These are phyloP conservation scores for Mercurialis annua DNA, from an alignment of 345 rosid genomes.

Conservation along the genomic window DNA sequence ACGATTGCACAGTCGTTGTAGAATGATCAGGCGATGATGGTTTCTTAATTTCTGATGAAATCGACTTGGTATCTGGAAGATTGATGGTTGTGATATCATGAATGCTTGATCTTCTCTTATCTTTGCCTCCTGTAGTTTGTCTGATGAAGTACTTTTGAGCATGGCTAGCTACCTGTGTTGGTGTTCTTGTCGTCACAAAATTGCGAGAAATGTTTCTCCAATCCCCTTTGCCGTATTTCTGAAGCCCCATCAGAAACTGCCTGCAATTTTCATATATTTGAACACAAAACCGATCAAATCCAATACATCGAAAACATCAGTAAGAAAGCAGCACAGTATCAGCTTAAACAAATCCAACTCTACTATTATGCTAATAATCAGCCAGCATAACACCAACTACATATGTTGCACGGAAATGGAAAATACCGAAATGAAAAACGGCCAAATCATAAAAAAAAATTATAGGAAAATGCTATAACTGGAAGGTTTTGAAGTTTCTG, in stretches of 20 bases:
- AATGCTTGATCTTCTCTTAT: constrained; percentile 94
- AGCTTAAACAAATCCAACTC: no score
- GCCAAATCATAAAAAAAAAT: no score
- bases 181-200: constrained; percentile 81
- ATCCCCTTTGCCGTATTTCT: constrained; percentile 96
- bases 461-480: no score
- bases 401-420: neutral
- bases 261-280: constrained; percentile 38
- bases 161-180: constrained; percentile 98
- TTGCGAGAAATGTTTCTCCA: constrained; percentile 96
- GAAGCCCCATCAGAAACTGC: constrained; percentile 85
- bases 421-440: no score
- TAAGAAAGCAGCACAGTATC: neutral
- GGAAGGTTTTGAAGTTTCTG: no score
- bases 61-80: constrained; percentile 47
- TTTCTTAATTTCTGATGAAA: constrained; percentile 34
- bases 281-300: constrained; percentile 18
- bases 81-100: constrained; percentile 91
- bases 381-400: neutral
- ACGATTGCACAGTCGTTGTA: constrained; percentile 32
- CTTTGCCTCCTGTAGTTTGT: constrained; percentile 88
- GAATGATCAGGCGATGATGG: constrained; percentile 44
- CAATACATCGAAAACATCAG: neutral
- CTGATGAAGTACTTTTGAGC: constrained; percentile 98
- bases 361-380: no score